phyloP scores from a whole-genome alignment of 768 basidiomycete genomes.

The Suillus sp. region DNA sequence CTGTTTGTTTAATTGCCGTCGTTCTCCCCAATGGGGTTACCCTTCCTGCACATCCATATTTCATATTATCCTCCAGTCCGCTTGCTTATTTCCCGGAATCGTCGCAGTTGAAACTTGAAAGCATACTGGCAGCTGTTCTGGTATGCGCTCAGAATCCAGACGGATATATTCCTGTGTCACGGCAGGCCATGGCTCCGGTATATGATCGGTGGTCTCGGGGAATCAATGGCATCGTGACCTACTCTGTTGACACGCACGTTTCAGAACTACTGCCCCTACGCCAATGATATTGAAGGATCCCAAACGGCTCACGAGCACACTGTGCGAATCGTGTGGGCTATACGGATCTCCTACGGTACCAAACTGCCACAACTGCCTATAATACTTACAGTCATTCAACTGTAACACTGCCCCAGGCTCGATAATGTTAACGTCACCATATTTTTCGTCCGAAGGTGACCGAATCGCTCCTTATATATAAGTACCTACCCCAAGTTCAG shows the following conservation, averaged over 20 bases:
- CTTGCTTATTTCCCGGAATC: not conserved
- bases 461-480: slow-evolving; percentile 1
- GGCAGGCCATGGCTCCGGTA: not conserved
- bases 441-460: slow-evolving; percentile 1
- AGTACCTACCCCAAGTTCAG: not conserved
- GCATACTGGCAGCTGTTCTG: not conserved
- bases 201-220: not conserved
- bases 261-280: not conserved
- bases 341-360: not conserved
- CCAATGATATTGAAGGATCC: not conserved
- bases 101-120: not conserved
- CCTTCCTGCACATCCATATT: not conserved
- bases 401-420: not conserved
- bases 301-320: not conserved
- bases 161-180: not conserved
- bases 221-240: not conserved
- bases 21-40: not conserved
- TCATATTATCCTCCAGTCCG: not conserved
- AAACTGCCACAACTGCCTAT: not conserved
- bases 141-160: not conserved
- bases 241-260: not conserved
- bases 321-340: not conserved
- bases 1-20: not conserved
- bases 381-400: not conserved
- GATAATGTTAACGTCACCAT: not conserved